phyloP scores from a whole-genome alignment of 1,139 yeast genomes.

The Williopsis jadinii region DNA sequence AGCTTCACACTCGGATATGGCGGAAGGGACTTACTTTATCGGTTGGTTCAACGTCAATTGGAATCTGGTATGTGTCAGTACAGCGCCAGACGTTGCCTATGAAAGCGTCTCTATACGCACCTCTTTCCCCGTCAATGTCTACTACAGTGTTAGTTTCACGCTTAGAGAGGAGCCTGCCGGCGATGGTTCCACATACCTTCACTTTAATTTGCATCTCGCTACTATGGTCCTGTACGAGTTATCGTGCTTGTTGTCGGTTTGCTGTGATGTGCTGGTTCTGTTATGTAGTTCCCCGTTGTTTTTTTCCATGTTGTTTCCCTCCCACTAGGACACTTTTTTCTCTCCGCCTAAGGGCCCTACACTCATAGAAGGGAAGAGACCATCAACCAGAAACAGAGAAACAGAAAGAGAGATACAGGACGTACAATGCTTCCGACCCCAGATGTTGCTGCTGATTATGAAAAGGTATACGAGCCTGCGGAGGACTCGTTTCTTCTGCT shows the following conservation, averaged over 20 bases:
- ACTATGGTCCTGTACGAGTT: too few relatives aligned
- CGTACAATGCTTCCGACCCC: conserved; percentile 51
- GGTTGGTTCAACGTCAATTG: conserved; percentile 69
- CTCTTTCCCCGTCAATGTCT: conserved; percentile 45
- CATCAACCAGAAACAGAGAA: too few relatives aligned
- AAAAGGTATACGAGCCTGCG: conserved; percentile 80
- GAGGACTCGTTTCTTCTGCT: conserved; percentile 83
- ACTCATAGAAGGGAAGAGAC: too few relatives aligned
- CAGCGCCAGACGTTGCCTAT: too few relatives aligned
- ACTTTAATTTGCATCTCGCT: conserved; percentile 55
- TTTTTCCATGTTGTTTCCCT: too few relatives aligned
- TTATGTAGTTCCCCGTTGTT: too few relatives aligned
- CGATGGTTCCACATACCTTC: conserved; percentile 30
- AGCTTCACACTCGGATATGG: not conserved
- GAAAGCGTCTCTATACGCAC: not conserved
- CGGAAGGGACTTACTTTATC: conserved; percentile 41
- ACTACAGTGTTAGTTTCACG: conserved; percentile 8
- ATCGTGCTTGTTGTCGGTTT: too few relatives aligned
- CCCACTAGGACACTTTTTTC: too few relatives aligned
- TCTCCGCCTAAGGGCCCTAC: too few relatives aligned
- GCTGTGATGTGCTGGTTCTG: not conserved
- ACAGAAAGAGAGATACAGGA: too few relatives aligned
- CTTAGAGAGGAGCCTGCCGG: not conserved
- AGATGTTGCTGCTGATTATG: conserved; percentile 36
- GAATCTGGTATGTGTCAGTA: conserved; percentile 36